Evolutionary conservation across 2,329 filamentous ascomycete species (phyloP).

Genomic region (Pseudogymnoascus sp.): DNA sequence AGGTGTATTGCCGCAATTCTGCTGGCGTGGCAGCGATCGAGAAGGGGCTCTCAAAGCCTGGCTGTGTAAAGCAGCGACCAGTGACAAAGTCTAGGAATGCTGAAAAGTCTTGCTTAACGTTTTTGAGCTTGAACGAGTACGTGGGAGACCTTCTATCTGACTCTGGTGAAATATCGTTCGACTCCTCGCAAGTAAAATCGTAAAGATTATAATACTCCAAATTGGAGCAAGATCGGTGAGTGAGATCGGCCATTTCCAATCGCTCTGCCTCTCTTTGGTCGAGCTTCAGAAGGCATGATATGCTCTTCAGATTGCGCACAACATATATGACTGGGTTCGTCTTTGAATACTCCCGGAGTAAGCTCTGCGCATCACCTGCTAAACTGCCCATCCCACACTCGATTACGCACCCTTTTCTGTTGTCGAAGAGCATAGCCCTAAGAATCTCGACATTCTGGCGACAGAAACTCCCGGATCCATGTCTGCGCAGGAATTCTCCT

Average conservation of each 20-base stretch:
- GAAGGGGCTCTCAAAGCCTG: conserved; percentile 48
- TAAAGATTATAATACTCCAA: conserved; percentile 70
- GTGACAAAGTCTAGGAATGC: conserved; percentile 47
- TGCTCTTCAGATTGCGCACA: conserved; percentile 52
- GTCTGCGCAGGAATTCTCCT: conserved; percentile 50
- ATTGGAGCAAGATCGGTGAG: conserved; percentile 52
- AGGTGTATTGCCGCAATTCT: conserved; percentile 52
- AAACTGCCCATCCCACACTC: conserved; percentile 58
- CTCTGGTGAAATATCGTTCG: too few species aligned
- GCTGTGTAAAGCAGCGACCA: conserved; percentile 32
- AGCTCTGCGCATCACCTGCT: conserved; percentile 50
- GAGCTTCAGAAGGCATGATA: conserved; percentile 54
- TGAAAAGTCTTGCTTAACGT: conserved; percentile 47
- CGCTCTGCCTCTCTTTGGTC: conserved; percentile 49
- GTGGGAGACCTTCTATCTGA: conserved; percentile 24
- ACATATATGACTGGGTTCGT: conserved; percentile 62
- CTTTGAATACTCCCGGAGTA: conserved; percentile 51
- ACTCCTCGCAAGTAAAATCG: conserved; percentile 37
- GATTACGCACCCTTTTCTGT: conserved; percentile 53
- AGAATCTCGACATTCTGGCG: conserved; percentile 53
- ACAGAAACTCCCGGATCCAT: conserved; percentile 54
- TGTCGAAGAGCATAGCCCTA: conserved; percentile 44
- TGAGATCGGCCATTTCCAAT: conserved; percentile 50
- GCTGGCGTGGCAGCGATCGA: conserved; percentile 46
- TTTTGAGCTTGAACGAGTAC: conserved; percentile 37